Evolutionary conservation across 306 rosid genomes (phyloP).

Genomic region (Cicer cuneatum): DNA sequence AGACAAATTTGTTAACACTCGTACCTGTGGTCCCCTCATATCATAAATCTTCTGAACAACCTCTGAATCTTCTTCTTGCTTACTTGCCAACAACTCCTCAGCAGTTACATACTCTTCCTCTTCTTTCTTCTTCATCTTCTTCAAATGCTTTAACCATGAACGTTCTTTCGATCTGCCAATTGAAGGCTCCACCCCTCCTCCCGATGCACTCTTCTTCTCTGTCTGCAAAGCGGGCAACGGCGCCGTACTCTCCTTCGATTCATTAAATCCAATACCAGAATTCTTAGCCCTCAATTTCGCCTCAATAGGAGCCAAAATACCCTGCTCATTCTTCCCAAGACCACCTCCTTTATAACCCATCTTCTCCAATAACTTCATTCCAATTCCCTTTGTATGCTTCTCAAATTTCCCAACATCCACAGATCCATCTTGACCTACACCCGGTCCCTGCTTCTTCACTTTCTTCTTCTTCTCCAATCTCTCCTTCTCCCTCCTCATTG

Average conservation of each 20-base stretch:
- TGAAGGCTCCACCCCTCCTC: constrained; percentile 44
- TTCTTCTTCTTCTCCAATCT: constrained; percentile 64
- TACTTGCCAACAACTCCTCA: constrained; percentile 73
- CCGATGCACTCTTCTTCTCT: constrained; percentile 50
- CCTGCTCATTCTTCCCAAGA: constrained; percentile 88
- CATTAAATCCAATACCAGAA: constrained; percentile 83
- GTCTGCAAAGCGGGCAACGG: constrained; percentile 52
- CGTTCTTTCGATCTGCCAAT: constrained; percentile 59
- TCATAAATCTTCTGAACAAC: constrained; percentile 74
- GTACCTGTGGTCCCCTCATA: constrained; percentile 62
- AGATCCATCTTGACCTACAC: constrained; percentile 39
- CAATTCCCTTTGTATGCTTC: constrained; percentile 87
- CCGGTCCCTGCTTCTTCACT: constrained; percentile 37
- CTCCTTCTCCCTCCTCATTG: constrained; percentile 69
- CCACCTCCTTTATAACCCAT: constrained; percentile 99
- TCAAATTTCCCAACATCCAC: constrained; percentile 69
- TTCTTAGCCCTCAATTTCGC: constrained; percentile 83
- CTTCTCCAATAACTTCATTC: constrained; percentile 75
- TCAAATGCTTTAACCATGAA: constrained; percentile 64
- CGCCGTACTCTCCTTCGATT: constrained; percentile 56
- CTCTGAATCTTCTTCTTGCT: constrained; percentile 71
- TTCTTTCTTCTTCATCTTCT: constrained; percentile 53
- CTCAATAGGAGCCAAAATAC: constrained; percentile 79
- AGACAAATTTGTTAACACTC: constrained; percentile 56
- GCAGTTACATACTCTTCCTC: constrained; percentile 69